phyloP scores from a whole-genome alignment of 768 basidiomycete species.

The Mycena pura region DNA sequence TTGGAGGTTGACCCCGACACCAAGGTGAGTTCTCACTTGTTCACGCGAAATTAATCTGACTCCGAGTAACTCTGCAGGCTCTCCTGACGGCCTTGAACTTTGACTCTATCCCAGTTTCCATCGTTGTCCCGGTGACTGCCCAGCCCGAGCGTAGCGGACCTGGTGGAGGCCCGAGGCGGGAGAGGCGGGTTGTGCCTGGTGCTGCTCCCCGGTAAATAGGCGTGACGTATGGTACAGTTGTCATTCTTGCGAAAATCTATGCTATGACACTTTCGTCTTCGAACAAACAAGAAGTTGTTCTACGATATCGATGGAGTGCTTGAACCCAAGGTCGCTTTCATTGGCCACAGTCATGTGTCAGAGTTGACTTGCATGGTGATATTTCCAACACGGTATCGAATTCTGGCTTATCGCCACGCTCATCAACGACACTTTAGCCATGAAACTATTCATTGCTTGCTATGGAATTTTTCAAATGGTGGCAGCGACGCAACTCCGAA shows the following conservation, averaged over 20 bases:
- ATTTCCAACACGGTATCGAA: no score
- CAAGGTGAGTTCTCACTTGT: constrained; percentile 64
- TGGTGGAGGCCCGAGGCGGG: constrained; percentile 65
- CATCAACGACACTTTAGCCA: no score
- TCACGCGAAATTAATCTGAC: neutral
- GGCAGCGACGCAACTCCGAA: neutral
- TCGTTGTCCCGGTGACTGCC: constrained; percentile 68
- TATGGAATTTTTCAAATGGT: neutral
- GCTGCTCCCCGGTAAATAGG: constrained; percentile 57
- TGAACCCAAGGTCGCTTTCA: no score
- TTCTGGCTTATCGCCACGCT: no score
- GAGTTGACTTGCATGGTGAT: no score
- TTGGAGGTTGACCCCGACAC: constrained; percentile 93
- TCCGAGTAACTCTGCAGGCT: constrained; percentile 52
- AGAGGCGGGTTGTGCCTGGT: constrained; percentile 83
- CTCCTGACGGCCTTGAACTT: constrained; percentile 94
- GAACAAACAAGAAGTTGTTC: neutral
- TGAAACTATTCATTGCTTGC: neutral
- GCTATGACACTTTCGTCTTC: constrained; percentile 17
- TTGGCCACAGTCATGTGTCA: no score
- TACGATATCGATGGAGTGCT: no score
- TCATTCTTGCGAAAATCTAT: constrained; percentile 20
- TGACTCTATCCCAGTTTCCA: constrained; percentile 83
- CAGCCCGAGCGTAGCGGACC: constrained; percentile 62
- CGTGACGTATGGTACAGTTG: constrained; percentile 25